Base-by-base conservation (phyloP, 495 filamentous ascomycete species). In the Hypoxylon lienhwacheense region DNA sequence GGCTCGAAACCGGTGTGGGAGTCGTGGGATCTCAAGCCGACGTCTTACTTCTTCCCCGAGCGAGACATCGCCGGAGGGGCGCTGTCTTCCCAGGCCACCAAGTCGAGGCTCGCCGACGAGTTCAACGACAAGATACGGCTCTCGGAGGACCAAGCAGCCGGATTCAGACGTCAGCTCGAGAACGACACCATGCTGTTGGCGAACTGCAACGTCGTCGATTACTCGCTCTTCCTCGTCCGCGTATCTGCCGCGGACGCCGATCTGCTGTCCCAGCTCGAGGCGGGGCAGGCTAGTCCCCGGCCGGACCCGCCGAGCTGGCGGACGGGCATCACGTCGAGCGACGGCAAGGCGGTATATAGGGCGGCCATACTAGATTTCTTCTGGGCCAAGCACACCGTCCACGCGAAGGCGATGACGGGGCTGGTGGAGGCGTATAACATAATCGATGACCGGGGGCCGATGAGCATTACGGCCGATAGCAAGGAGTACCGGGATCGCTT, bases 1-100 rank as follows among this genome's bases (percentile, higher is more conserved):
- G 66, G 66, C 2, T 24, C 40, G 8, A 59, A 71, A 2, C 66
- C 70, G 0, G 69, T 75, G 6, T 89, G 84, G 84, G 83, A 88
- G 50, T 77, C 77, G 0, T 88, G 83, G 71, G 85, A 89, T 31
- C 77, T 89, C 11, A 89, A 89, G 58, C 85, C 85, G 0, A 80
- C 75, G 16, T 79, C 81, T 28, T 89, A 87, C 65, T 88, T 88
- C 71, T 86, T 81, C 53, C 85, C 85, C 0, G 85, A 88, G 67
- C 71, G 85, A 1, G 85, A 89, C 46, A 72, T 89, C 6, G 69
- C 84, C 0, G 81, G 80, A 1, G 81, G 81, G 0, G 66, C 70
- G 0, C 69, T 89, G 0, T 73, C 85, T 0, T 80, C 78, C 33
- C 72, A 86, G 40, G 76, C 75, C 2, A 84, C 82, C 7, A 75